These are phyloP conservation scores for Corylus avellana DNA, from an alignment of 306 rosid genomes.

Conservation along the genomic window DNA sequence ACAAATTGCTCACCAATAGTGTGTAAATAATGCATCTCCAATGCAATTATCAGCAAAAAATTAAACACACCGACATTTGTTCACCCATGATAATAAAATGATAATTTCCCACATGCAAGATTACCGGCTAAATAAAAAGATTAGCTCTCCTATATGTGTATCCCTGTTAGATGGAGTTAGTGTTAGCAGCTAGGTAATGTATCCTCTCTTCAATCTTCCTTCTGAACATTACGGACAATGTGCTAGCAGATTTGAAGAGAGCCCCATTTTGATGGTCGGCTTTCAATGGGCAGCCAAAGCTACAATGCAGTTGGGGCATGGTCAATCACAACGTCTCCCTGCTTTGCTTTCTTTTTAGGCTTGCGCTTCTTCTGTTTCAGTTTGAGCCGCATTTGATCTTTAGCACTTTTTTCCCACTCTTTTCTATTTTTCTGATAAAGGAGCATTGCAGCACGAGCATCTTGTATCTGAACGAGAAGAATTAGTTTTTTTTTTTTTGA, in stretches of 20 bases:
- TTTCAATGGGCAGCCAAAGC: conserved; percentile 16
- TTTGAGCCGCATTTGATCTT: conserved; percentile 57
- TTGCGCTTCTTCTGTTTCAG: conserved; percentile 71
- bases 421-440: conserved; percentile 77
- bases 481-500: neutral
- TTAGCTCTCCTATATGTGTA: neutral
- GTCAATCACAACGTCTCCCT: conserved; percentile 35
- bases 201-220: conserved; percentile 1
- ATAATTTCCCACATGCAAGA: neutral
- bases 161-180: neutral
- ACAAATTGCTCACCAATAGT: conserved; percentile 2
- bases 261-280: neutral
- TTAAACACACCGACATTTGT: neutral
- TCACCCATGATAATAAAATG: neutral
- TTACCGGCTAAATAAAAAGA: neutral
- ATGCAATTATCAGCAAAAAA: neutral
- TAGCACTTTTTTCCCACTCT: conserved; percentile 74
- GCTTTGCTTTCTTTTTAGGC: conserved; percentile 59
- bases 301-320: conserved; percentile 25
- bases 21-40: neutral
- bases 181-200: neutral
- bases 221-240: neutral
- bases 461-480: conserved; percentile 55
- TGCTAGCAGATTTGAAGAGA: neutral
- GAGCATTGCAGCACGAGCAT: conserved; percentile 92